Base-by-base conservation (phyloP, 306 rosid species). In the Dryas alaskensis region DNA sequence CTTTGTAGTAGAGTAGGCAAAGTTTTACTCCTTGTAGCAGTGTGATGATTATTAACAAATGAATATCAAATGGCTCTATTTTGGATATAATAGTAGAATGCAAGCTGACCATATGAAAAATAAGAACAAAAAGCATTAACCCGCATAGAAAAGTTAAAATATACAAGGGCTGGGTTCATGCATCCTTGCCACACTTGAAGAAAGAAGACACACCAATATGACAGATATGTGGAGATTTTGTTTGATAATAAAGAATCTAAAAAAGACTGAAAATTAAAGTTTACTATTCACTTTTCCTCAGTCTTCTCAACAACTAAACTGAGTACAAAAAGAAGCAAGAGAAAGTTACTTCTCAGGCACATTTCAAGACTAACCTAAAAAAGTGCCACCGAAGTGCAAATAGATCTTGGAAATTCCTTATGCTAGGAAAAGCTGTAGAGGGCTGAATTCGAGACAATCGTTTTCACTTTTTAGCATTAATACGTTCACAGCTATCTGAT, bases 1-100 rank as follows among this genome's bases (percentile, higher is more conserved):
- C 42, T 53, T 13, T 43, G 13, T 70, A 65, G 22, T 55, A 44
- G 53, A 22, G 65, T 43, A 44, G 39, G 22, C 64, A 61, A 48
- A 54, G 57, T 17, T 70, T 13, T 22, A 14, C 46, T 45, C 57
- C 65, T 71, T 71, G 31, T 59, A 70, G 64, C 65, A 42, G 51
- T 58, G 43, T 25, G 54, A 58, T 71, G 48, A 57, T 16, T 45
- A 42, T 27, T 2, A n/a, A 22, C 22, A 57, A 6, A 70, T 0
- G 39, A 27, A 10, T 25, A 72, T 25, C 17, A 6, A 46, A 27
- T 72, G 62, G 27, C 31, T 44, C 42, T 14, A 14, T 14, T 68
- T 50, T 14, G 5, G 27, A 67, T 67, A 27, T 2, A 19, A 44
- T 6, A 54, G 42, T 22, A 55, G 65, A 22, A 57, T 44, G 45